A percentile compares a stretch with the other conserved stretches of the same genome.
These are phyloP conservation scores for Daedaleopsis nitida DNA, from an alignment of 768 basidiomycete species.

Conservation along the genomic window DNA sequence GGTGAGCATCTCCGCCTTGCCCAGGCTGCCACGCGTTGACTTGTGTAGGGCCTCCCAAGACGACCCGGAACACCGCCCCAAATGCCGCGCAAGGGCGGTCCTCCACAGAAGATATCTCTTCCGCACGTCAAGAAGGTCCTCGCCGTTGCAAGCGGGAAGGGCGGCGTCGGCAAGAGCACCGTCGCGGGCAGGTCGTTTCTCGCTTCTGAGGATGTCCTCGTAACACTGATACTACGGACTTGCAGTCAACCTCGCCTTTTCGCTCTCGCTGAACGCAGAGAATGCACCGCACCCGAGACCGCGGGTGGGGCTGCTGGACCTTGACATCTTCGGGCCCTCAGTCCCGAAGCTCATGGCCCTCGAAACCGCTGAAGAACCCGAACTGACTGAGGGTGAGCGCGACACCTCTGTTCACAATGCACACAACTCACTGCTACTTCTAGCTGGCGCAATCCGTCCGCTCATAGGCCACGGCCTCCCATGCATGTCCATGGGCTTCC, in stretches of 20 bases:
- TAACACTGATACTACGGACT: background rate
- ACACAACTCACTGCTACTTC: background rate
- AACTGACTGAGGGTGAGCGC: constrained; percentile 64
- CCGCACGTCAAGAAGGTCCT: constrained; percentile 79
- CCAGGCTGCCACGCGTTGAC: constrained; percentile 5
- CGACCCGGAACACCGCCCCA: constrained; percentile 43
- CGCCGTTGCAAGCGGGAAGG: constrained; percentile 90
- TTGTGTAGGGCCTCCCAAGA: constrained; percentile 32
- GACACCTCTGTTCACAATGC: background rate
- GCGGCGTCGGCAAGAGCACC: constrained; percentile 95
- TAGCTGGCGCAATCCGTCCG: constrained; percentile 77
- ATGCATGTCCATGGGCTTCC: constrained; percentile 97
- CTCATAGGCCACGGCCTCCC: constrained; percentile 86
- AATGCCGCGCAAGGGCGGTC: constrained; percentile 60
- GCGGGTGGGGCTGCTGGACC: constrained; percentile 85
- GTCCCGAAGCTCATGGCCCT: constrained; percentile 93
- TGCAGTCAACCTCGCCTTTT: constrained; percentile 80
- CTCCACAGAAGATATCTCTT: constrained; percentile 56
- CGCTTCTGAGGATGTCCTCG: background rate
- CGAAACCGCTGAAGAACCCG: constrained; percentile 74
- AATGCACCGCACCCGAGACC: constrained; percentile 37
- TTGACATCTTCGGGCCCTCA: constrained; percentile 96
- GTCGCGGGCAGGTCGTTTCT: constrained; percentile 67
- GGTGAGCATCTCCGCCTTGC: constrained; percentile 36
- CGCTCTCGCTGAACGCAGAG: constrained; percentile 54